Evolutionary conservation across 2,329 filamentous ascomycete genomes (phyloP), one percentile per base, ranked within the genome.

Genomic region (Fusarium mangiferae): DNA sequence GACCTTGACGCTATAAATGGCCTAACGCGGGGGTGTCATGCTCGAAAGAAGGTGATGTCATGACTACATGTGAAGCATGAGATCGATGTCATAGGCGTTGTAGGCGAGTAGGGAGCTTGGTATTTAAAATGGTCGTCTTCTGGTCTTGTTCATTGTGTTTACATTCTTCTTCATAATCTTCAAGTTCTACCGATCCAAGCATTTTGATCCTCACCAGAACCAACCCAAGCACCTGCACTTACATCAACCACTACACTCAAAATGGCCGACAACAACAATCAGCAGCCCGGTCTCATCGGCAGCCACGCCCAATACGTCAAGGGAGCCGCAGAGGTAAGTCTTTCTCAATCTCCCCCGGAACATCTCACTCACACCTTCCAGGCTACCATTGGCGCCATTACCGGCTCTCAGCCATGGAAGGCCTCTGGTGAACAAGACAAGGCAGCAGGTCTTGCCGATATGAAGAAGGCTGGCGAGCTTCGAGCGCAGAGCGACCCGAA

Each of bases 251-350:
- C 38, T 35, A 54, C 24, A 64, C 35, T 49, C 76, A 80, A 58
- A 58, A 80, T 80, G 70, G 73, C 80, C 35, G 79, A 77, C 76
- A 81, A 74, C 63, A 58, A 70, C 48, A 68, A 67, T 48, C 74
- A 75, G 22, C 71, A 76, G 68, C 88, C 91, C 26, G 87, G 90
- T 49, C 90, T 94, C 72, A 78, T 93, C 48, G 85, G 87, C 66
- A 87, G 88, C 46, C 92, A 93, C 79, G 90, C 86, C 38, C 89
- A 93, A 78, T 94, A 92, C 77, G 86, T 90, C 77, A 93, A 93
- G 78, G 92, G 91, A 59, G 89, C 89, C 12, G 87, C 89, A 62
- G 90, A 92, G 83, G 92, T 91, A 81, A 64, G 82, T 41, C 35
- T 15, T 41, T 55, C 10, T 11, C 13, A 78, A n/a, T 8, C 22